Evolutionary conservation across 441 rosid genomes (phyloP).

Genomic region (Gossypium trilobum): DNA sequence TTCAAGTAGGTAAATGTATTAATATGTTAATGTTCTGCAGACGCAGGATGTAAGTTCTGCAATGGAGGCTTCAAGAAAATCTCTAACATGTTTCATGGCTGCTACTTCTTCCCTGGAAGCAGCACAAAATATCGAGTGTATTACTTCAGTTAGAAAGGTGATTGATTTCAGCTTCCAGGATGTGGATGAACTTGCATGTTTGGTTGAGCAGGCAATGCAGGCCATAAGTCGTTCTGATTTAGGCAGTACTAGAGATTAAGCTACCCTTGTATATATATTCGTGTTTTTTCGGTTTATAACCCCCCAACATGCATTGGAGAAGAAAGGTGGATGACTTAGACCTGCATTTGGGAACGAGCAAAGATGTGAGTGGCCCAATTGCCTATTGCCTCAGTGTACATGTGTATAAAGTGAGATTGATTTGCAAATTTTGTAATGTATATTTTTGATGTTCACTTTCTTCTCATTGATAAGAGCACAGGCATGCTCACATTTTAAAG

Average conservation of each 20-base stretch:
- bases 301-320: slow-evolving; percentile 14
- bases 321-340: slow-evolving; percentile 21
- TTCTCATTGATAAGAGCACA: slow-evolving; percentile 23
- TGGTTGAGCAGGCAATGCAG: slow-evolving; percentile 53
- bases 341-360: slow-evolving; percentile 26
- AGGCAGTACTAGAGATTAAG: slow-evolving; percentile 28
- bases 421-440: slow-evolving; percentile 33
- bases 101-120: slow-evolving; percentile 36
- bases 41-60: slow-evolving; percentile 54
- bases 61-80: slow-evolving; percentile 72
- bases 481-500: slow-evolving; percentile 15
- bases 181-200: slow-evolving; percentile 45
- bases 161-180: slow-evolving; percentile 76
- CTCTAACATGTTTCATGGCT: slow-evolving; percentile 45
- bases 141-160: slow-evolving; percentile 47
- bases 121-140: slow-evolving; percentile 32
- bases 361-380: slow-evolving; percentile 12
- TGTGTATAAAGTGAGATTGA: slow-evolving; percentile 42
- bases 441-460: slow-evolving; percentile 20
- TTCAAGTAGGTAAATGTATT: slow-evolving; percentile 13
- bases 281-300: slow-evolving; percentile 15
- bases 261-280: slow-evolving; percentile 22
- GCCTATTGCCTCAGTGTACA: slow-evolving; percentile 30
- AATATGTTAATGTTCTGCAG: slow-evolving; percentile 40
- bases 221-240: slow-evolving; percentile 35